These are phyloP conservation scores for Talaromyces sp. DNA, from an alignment of 2,329 filamentous ascomycete species.

Conservation along the genomic window DNA sequence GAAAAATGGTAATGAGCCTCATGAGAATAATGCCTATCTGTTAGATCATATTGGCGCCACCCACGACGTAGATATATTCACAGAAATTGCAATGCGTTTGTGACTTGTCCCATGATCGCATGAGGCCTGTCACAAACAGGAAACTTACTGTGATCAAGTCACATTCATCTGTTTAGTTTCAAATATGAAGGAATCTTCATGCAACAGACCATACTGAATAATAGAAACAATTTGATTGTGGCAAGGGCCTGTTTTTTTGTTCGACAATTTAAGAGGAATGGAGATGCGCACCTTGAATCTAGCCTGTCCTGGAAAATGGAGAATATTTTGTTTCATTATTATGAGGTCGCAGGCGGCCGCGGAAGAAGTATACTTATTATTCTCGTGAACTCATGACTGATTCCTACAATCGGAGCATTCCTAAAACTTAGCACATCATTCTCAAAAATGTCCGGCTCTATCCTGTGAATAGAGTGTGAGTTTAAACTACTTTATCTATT, in stretches of 20 bases:
- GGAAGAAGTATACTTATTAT: background rate
- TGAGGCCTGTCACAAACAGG: background rate
- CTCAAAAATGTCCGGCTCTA: too few species aligned
- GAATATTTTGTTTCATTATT: background rate
- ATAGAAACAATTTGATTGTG: background rate
- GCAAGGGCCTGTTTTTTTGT: background rate
- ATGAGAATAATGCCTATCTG: background rate
- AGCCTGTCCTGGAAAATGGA: background rate
- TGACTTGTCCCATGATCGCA: background rate
- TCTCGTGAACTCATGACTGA: background rate
- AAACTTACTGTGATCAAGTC: background rate
- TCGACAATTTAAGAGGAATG: background rate
- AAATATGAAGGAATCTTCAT: background rate
- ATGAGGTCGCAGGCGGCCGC: background rate
- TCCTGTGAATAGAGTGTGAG: background rate
- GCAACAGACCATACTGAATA: background rate
- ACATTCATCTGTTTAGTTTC: background rate
- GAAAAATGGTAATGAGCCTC: background rate
- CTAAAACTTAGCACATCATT: background rate
- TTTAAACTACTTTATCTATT: background rate
- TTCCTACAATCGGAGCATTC: background rate
- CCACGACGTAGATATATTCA: background rate
- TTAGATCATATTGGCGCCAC: background rate
- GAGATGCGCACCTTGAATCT: background rate
- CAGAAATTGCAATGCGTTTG: background rate